These are phyloP conservation scores for Paxillus rubicundulus DNA, from an alignment of 768 basidiomycete genomes.

Conservation along the genomic window DNA sequence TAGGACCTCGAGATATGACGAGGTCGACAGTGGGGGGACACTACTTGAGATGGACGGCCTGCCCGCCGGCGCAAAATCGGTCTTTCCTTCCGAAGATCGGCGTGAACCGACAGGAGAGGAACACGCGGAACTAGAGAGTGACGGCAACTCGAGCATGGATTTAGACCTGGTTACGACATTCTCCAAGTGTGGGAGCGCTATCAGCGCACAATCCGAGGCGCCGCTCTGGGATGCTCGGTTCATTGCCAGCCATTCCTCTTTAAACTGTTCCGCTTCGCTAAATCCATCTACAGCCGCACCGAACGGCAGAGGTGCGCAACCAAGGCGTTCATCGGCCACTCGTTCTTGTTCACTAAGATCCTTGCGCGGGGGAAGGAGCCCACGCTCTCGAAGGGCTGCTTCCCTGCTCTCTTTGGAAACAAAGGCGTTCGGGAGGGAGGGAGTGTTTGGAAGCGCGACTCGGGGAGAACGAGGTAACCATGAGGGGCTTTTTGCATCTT, in stretches of 20 bases:
- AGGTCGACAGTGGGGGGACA: conserved; percentile 20
- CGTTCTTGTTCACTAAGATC: conserved; percentile 39
- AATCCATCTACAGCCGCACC: conserved; percentile 15
- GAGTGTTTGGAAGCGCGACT: neutral
- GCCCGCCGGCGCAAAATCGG: conserved; percentile 6
- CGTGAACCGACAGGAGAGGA: neutral
- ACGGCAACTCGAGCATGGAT: neutral
- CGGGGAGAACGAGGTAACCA: conserved; percentile 7
- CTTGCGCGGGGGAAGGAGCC: conserved; percentile 48
- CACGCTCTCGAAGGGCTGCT: conserved; percentile 59
- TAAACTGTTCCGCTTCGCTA: conserved; percentile 52
- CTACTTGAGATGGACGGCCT: conserved; percentile 27
- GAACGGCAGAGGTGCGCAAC: conserved; percentile 35
- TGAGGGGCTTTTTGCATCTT: neutral
- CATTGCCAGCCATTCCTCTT: conserved; percentile 50
- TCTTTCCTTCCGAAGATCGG: conserved; percentile 12
- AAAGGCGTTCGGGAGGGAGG: conserved; percentile 21
- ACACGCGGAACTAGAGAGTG: conserved; percentile 3
- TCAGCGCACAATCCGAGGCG: conserved; percentile 19
- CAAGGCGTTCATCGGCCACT: conserved; percentile 41
- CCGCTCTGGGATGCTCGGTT: conserved; percentile 29
- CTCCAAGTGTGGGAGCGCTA: conserved; percentile 2
- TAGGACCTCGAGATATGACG: conserved; percentile 27
- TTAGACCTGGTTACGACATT: neutral
- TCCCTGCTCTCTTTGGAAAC: conserved; percentile 33